Conservation (phyloP, 148 eudicot genomes). For the Euryodendron excelsum region DNA sequence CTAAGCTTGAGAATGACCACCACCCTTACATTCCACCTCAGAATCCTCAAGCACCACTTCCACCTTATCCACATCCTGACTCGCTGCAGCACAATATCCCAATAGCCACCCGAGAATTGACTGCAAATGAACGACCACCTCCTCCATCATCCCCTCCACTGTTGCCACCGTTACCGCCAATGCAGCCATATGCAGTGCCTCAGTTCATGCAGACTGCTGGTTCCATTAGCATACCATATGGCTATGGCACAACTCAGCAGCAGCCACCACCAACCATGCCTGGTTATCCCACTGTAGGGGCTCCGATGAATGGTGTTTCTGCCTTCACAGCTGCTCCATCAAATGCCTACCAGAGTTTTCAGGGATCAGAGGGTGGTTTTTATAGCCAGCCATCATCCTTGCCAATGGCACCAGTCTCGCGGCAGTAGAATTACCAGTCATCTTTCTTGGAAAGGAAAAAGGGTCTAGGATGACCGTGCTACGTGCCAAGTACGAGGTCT, state of each 20-base stretch:
- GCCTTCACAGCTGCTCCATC: constrained; percentile 37
- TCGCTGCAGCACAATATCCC: constrained; percentile 27
- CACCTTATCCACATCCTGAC: constrained; percentile 43
- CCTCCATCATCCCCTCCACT: constrained; percentile 74
- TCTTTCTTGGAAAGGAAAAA: neutral
- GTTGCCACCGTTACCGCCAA: constrained; percentile 57
- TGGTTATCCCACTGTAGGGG: constrained; percentile 41
- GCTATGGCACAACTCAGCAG: constrained; percentile 45
- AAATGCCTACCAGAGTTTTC: constrained; percentile 50
- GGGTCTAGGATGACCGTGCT: neutral
- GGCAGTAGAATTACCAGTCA: constrained; percentile 18
- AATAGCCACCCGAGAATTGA: constrained; percentile 28
- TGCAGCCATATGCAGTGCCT: constrained; percentile 58
- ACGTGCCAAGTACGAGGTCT: no score
- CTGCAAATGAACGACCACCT: constrained; percentile 44
- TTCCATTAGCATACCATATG: constrained; percentile 40
- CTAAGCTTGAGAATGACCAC: constrained; percentile 47
- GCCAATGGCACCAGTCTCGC: constrained; percentile 63
- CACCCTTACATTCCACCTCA: constrained; percentile 32
- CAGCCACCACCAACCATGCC: constrained; percentile 35
- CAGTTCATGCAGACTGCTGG: constrained; percentile 57
- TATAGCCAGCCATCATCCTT: constrained; percentile 53
- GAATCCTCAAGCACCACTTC: constrained; percentile 39
- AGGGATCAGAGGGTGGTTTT: constrained; percentile 57
- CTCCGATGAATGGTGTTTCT: constrained; percentile 38